Evolutionary conservation across 2,329 filamentous ascomycete genomes (phyloP).

Genomic region (Raffaelea ambrosiae): DNA sequence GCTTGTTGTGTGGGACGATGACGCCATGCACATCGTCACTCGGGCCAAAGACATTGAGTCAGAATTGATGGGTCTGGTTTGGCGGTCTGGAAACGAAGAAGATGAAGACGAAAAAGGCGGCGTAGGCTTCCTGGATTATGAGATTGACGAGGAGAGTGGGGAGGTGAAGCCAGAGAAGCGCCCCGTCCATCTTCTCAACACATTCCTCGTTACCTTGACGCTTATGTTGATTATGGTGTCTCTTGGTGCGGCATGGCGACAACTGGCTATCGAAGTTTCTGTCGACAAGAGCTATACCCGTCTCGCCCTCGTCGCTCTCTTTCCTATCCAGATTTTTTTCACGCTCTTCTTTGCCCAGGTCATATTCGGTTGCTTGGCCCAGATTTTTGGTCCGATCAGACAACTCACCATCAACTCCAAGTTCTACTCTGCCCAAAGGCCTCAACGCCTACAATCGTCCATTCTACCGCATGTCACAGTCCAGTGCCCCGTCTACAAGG

Average conservation of each 20-base stretch:
- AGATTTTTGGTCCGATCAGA: conserved; percentile 66
- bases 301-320: conserved; percentile 55
- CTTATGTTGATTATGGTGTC: conserved; percentile 56
- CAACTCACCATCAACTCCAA: conserved; percentile 70
- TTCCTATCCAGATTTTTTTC: conserved; percentile 70
- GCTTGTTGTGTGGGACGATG: conserved; percentile 76
- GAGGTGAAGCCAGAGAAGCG: conserved; percentile 56
- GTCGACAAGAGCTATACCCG: conserved; percentile 56
- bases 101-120: conserved; percentile 47
- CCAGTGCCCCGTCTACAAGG: conserved; percentile 84
- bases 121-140: conserved; percentile 33
- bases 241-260: conserved; percentile 60
- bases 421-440: conserved; percentile 69
- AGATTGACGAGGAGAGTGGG: conserved; percentile 66
- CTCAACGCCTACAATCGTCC: conserved; percentile 47
- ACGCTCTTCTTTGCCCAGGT: conserved; percentile 75
- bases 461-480: conserved; percentile 68
- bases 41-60: conserved; percentile 65
- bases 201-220: conserved; percentile 58
- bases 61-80: conserved; percentile 70
- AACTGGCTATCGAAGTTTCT: conserved; percentile 59
- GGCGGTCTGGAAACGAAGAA: conserved; percentile 48
- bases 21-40: conserved; percentile 60
- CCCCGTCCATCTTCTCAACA: conserved; percentile 61
- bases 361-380: conserved; percentile 65